Evolutionary conservation across 768 basidiomycete species (phyloP).

Genomic region (Artomyces pyxidatus): DNA sequence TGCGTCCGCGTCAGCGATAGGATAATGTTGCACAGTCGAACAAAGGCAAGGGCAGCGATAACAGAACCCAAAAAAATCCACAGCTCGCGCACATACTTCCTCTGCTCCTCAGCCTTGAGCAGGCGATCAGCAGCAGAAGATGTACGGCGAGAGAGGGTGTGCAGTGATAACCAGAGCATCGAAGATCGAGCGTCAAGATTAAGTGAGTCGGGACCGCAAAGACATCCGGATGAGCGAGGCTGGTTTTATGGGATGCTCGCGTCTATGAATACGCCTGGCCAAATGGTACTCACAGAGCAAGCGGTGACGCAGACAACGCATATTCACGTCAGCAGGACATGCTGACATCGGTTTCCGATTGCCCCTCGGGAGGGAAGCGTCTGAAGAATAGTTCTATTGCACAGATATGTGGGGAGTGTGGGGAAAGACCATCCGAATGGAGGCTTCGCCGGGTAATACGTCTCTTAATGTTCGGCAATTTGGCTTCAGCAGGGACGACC

Average conservation of each 20-base stretch:
- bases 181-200: background rate
- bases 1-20: conserved; percentile 9
- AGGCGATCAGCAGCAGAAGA: conserved; percentile 28
- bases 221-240: too few species aligned
- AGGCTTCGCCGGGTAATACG: background rate
- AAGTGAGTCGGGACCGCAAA: too few species aligned
- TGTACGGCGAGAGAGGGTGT: conserved; percentile 8
- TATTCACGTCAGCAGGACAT: background rate
- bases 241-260: background rate
- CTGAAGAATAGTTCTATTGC: background rate
- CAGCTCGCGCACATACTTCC: conserved; percentile 29
- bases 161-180: conserved; percentile 7
- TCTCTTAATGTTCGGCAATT: background rate
- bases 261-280: background rate
- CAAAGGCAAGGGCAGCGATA: conserved; percentile 28
- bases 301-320: background rate
- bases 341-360: background rate
- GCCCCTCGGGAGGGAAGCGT: background rate
- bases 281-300: background rate
- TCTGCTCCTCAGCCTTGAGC: conserved; percentile 28
- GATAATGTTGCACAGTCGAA: conserved; percentile 24
- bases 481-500: background rate
- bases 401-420: background rate
- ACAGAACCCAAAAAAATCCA: conserved; percentile 34
- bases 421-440: background rate